Percentiles rank a stretch among this genome's conserved stretches.
Evolutionary conservation across 1,284 basidiomycete genomes (phyloP).

Genomic region (Mycena sp.): DNA sequence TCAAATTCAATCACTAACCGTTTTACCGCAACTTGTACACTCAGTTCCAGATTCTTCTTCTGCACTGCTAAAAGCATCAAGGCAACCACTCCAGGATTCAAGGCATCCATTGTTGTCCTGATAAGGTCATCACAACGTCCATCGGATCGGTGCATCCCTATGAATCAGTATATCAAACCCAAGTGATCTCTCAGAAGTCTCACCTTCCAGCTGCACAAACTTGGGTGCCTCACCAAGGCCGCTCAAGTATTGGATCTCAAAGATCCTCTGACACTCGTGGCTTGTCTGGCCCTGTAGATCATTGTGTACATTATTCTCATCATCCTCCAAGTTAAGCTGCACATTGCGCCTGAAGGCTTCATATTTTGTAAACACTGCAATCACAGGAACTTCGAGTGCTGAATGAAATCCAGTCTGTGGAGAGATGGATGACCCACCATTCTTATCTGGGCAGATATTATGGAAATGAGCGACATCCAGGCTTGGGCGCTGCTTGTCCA

Average conservation of each 20-base stretch:
- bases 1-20: neutral
- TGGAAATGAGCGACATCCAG: neutral
- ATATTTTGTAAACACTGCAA: constrained; percentile 6
- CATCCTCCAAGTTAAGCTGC: neutral
- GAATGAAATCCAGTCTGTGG: neutral
- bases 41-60: neutral
- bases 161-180: too few relatives aligned
- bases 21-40: neutral
- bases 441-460: neutral
- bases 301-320: neutral
- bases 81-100: neutral
- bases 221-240: neutral
- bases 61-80: constrained; percentile 4
- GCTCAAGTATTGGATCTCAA: neutral
- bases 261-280: neutral
- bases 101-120: neutral
- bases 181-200: neutral
- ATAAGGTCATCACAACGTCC: neutral
- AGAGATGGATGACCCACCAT: neutral
- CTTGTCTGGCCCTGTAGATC: neutral
- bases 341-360: neutral
- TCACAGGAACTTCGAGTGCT: neutral
- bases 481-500: neutral
- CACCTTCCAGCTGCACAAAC: neutral
- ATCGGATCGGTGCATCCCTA: neutral